A percentile compares a stretch with the other conserved stretches of the same genome.
Evolutionary conservation across 1,139 yeast species (phyloP).

Genomic region (Suhomyces yuchorum): DNA sequence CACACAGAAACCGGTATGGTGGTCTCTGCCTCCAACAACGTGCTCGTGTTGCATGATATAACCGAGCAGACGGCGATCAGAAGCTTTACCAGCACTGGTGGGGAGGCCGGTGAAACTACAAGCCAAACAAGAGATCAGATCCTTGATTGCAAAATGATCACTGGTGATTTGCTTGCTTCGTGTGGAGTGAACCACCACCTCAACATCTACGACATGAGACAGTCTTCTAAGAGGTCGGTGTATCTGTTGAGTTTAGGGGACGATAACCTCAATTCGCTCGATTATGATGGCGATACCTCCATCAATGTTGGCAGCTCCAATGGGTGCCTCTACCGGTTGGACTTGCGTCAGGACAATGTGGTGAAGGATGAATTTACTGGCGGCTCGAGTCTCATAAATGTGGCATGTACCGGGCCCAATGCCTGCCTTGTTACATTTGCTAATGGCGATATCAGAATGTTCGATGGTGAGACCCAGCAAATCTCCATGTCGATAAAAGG

Average conservation of each 20-base stretch:
- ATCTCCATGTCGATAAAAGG: background rate
- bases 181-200: slow-evolving; percentile 31
- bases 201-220: slow-evolving; percentile 24
- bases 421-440: slow-evolving; percentile 5
- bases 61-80: slow-evolving; percentile 16
- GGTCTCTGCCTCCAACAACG: slow-evolving; percentile 18
- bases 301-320: slow-evolving; percentile 32
- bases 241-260: slow-evolving; percentile 24
- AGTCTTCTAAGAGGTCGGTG: slow-evolving; percentile 17
- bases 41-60: slow-evolving; percentile 19
- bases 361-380: slow-evolving; percentile 18
- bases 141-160: slow-evolving; percentile 18
- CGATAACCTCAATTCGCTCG: slow-evolving; percentile 34
- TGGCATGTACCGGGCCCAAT: slow-evolving; percentile 1
- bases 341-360: slow-evolving; percentile 27
- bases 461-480: slow-evolving; percentile 1
- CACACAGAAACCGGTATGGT: slow-evolving; percentile 11
- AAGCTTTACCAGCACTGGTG: slow-evolving; percentile 1
- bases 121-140: slow-evolving; percentile 16
- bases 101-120: background rate
- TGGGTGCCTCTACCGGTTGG: slow-evolving; percentile 30
- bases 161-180: slow-evolving; percentile 22
- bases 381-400: slow-evolving; percentile 11
- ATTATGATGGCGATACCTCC: slow-evolving; percentile 14
- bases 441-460: slow-evolving; percentile 5